These are phyloP conservation scores for Ophiostoma populinum DNA, from an alignment of 2,329 filamentous ascomycete genomes.

Conservation along the genomic window DNA sequence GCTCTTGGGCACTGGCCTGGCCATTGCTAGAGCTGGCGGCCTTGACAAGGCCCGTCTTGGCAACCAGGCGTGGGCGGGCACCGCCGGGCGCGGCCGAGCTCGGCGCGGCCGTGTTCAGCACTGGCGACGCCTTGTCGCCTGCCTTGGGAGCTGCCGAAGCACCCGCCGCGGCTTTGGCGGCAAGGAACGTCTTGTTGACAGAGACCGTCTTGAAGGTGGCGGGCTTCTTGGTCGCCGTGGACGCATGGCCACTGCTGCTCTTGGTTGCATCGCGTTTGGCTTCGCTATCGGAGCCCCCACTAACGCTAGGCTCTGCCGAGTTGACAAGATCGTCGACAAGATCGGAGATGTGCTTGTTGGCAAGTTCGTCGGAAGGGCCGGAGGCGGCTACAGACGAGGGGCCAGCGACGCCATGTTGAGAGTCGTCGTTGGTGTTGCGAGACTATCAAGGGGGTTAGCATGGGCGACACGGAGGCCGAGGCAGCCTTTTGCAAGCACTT, in stretches of 20 bases:
- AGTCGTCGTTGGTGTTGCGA: constrained; percentile 21
- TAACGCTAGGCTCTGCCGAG: constrained; percentile 51
- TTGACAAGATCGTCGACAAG: constrained; percentile 40
- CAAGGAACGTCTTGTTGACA: constrained; percentile 69
- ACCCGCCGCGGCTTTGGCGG: constrained; percentile 44
- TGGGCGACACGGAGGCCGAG: too few relatives aligned
- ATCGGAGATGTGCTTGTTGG: constrained; percentile 38
- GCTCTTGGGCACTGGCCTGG: constrained; percentile 45
- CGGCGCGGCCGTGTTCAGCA: constrained; percentile 24
- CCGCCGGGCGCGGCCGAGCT: constrained; percentile 28
- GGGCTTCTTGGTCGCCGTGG: constrained; percentile 52
- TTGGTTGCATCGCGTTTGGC: constrained; percentile 39
- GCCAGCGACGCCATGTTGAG: constrained; percentile 30
- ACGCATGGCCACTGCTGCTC: constrained; percentile 37
- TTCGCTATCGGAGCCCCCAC: constrained; percentile 63
- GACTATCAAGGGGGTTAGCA: too few relatives aligned
- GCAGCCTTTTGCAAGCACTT: constrained; percentile 43
- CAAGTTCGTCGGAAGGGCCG: constrained; percentile 30
- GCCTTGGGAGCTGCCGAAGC: constrained; percentile 27
- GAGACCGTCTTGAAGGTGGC: constrained; percentile 71
- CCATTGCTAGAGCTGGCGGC: constrained; percentile 38
- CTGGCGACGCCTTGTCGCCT: constrained; percentile 30
- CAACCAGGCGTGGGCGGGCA: constrained; percentile 53
- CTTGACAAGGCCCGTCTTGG: constrained; percentile 49
- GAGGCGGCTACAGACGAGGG: constrained; percentile 20